phyloP scores from a whole-genome alignment of 2,329 filamentous ascomycete genomes.

The Myrmaecium sp. region DNA sequence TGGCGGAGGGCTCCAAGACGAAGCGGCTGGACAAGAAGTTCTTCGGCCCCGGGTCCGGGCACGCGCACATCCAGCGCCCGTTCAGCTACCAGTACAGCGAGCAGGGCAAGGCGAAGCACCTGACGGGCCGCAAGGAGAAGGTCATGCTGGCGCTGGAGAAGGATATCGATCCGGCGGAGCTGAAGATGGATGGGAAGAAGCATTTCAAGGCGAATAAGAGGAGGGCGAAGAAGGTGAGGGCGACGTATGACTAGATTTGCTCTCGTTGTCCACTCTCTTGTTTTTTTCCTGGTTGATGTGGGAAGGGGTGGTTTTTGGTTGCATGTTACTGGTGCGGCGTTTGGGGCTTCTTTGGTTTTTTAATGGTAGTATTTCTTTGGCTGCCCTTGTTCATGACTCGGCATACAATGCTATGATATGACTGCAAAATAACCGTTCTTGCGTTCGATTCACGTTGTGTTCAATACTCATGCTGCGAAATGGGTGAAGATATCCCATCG shows the following conservation, averaged over 20 bases:
- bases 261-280: too few relatives aligned
- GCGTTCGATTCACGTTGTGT: too few relatives aligned
- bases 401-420: too few relatives aligned
- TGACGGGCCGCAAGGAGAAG: conserved; percentile 70
- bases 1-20: conserved; percentile 50
- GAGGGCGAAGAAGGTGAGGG: conserved; percentile 34
- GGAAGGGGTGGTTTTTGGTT: too few relatives aligned
- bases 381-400: too few relatives aligned
- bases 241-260: conserved; percentile 22
- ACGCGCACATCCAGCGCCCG: conserved; percentile 55
- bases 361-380: too few relatives aligned
- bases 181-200: conserved; percentile 61
- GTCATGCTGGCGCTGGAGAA: conserved; percentile 70
- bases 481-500: too few relatives aligned
- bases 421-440: too few relatives aligned
- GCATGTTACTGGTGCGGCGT: too few relatives aligned
- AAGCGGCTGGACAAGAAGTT: conserved; percentile 72
- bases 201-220: conserved; percentile 73
- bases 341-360: too few relatives aligned
- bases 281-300: too few relatives aligned
- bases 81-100: conserved; percentile 84
- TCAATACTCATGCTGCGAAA: too few relatives aligned
- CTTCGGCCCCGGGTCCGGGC: conserved; percentile 50
- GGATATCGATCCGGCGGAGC: conserved; percentile 65
- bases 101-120: conserved; percentile 55